These are phyloP conservation scores for Toxoplasma gondii DNA, from an alignment of 169 alveolate genomes.

Conservation along the genomic window DNA sequence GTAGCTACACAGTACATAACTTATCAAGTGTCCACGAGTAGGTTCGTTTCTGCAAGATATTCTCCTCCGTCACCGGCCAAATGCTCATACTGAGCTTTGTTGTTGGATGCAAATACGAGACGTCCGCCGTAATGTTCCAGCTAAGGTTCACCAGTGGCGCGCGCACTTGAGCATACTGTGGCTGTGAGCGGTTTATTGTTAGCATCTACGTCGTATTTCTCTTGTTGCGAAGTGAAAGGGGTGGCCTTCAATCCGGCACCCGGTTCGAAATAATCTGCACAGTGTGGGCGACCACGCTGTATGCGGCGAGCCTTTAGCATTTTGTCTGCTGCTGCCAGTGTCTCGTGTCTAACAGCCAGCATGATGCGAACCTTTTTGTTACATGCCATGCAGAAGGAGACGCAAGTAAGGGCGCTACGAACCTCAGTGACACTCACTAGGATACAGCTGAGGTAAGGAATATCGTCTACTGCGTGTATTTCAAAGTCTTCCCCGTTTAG, in stretches of 20 bases:
- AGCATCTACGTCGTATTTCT: not conserved
- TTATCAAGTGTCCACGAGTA: not conserved
- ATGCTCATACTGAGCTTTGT: not conserved
- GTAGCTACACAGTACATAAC: not conserved
- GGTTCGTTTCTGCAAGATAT: not conserved
- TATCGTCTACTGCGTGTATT: too few species aligned
- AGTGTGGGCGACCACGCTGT: too few species aligned
- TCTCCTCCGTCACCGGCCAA: slow-evolving; percentile 8
- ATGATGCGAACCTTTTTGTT: not conserved
- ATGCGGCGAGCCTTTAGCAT: not conserved
- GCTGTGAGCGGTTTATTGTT: not conserved
- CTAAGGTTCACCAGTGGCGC: not conserved
- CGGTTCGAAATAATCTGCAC: too few species aligned
- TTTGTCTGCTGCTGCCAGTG: not conserved
- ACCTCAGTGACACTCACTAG: not conserved
- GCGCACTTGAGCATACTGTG: not conserved
- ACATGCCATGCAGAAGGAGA: not conserved
- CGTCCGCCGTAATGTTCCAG: not conserved
- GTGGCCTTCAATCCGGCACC: too few species aligned
- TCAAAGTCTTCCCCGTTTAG: too few species aligned
- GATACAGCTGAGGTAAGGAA: not conserved
- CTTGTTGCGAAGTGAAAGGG: not conserved
- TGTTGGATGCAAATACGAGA: not conserved
- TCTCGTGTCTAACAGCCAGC: not conserved
- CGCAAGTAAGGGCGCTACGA: not conserved